phyloP scores from a whole-genome alignment of 768 basidiomycete genomes.

The Roridomyces roridus region DNA sequence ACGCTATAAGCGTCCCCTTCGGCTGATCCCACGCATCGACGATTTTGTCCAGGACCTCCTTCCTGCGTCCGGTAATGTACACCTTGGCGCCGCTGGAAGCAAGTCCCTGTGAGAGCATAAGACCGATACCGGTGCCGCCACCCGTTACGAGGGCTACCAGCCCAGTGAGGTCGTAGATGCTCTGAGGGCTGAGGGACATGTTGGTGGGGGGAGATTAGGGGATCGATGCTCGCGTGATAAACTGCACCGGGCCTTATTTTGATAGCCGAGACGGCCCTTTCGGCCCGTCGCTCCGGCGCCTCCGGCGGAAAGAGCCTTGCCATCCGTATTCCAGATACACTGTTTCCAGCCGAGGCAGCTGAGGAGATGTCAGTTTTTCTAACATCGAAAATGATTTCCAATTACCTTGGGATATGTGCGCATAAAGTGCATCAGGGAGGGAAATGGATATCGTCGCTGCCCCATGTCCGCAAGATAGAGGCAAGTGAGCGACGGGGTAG shows the following conservation, averaged over 20 bases:
- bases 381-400: not conserved
- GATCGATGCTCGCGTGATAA: constrained; percentile 22
- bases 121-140: constrained; percentile 58
- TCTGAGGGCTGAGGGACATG: constrained; percentile 33
- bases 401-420: constrained; percentile 41
- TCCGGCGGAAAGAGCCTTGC: constrained; percentile 36
- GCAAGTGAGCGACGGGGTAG: constrained; percentile 51
- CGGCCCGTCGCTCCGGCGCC: not conserved
- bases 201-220: constrained; percentile 21
- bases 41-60: constrained; percentile 65
- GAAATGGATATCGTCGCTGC: constrained; percentile 44
- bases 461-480: constrained; percentile 55
- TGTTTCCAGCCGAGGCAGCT: constrained; percentile 42
- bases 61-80: constrained; percentile 77
- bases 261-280: not conserved
- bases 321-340: constrained; percentile 54
- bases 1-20: constrained; percentile 67
- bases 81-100: constrained; percentile 82
- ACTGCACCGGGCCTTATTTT: not conserved
- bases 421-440: constrained; percentile 54
- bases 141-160: constrained; percentile 62
- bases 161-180: constrained; percentile 60
- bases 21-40: constrained; percentile 52
- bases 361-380: not conserved
- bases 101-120: constrained; percentile 75